Percentiles rank a stretch among this genome's conserved stretches.
Conservation (phyloP, 2,329 filamentous ascomycete species). For the Colletotrichum sublineola region DNA sequence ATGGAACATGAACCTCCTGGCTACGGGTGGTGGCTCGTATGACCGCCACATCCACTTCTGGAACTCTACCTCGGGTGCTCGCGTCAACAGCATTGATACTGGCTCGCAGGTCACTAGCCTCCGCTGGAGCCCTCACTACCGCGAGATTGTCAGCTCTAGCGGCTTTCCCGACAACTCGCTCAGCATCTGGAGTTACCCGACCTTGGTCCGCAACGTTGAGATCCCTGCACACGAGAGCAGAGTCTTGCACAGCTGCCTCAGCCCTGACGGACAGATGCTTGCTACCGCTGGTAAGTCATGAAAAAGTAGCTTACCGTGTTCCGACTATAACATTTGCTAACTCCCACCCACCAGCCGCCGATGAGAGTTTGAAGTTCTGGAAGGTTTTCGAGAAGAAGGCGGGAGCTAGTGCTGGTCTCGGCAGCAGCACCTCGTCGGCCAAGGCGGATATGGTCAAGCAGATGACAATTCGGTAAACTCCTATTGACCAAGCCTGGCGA, state of each 20-base stretch:
- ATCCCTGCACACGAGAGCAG: slow-evolving; percentile 97
- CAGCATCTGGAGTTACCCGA: slow-evolving; percentile 99
- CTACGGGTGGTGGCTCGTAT: slow-evolving; percentile 95
- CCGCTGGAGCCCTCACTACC: slow-evolving; percentile 96
- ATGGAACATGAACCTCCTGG: slow-evolving; percentile 97
- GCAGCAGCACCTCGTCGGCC: slow-evolving; percentile 75
- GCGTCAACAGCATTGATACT: slow-evolving; percentile 99
- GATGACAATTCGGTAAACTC: slow-evolving; percentile 86
- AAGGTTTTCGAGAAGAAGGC: slow-evolving; percentile 99
- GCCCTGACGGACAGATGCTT: slow-evolving; percentile 97
- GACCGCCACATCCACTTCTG: slow-evolving; percentile 99
- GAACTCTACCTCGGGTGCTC: slow-evolving; percentile 97
- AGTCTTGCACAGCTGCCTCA: slow-evolving; percentile 96
- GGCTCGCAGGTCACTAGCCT: slow-evolving; percentile 97
- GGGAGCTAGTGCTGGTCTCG: slow-evolving; percentile 77
- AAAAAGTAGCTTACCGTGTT: background rate
- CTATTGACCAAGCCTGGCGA: slow-evolving; percentile 37
- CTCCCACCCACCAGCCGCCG: slow-evolving; percentile 72
- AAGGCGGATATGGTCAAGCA: slow-evolving; percentile 93
- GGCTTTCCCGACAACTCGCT: slow-evolving; percentile 99
- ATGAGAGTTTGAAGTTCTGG: slow-evolving; percentile 99
- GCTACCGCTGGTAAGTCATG: slow-evolving; percentile 81
- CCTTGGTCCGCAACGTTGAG: slow-evolving; percentile 95
- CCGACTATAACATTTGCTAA: slow-evolving; percentile 47
- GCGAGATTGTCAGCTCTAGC: slow-evolving; percentile 96